Percentiles rank a stretch among this genome's conserved stretches.
These are phyloP conservation scores for Moringa oleifera DNA, from an alignment of 345 rosid species.

Conservation along the genomic window DNA sequence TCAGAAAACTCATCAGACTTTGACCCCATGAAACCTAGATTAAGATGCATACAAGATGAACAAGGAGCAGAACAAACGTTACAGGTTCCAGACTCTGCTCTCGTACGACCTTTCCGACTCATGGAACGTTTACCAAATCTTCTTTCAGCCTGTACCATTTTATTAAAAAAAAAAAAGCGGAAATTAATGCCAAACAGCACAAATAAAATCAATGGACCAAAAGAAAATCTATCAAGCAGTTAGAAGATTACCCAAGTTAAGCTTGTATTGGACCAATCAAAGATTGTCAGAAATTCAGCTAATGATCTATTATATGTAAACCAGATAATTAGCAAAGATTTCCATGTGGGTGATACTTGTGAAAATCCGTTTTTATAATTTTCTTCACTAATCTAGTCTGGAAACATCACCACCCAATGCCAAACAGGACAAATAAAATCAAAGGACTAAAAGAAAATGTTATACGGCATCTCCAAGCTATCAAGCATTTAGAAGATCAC, in stretches of 20 bases:
- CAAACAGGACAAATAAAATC: neutral
- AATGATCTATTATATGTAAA: too few relatives aligned
- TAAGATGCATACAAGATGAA: conserved; percentile 76
- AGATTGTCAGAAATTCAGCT: too few relatives aligned
- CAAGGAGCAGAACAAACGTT: conserved; percentile 79
- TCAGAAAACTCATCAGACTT: conserved; percentile 59
- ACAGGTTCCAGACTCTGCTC: conserved; percentile 72
- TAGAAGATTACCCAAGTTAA: too few relatives aligned
- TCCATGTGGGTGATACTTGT: too few relatives aligned
- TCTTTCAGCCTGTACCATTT: conserved; percentile 30
- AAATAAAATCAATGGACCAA: neutral
- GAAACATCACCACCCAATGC: too few relatives aligned
- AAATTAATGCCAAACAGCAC: neutral
- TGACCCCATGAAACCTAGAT: conserved; percentile 39
- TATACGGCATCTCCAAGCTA: neutral
- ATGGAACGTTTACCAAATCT: conserved; percentile 32
- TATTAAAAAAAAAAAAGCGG: conserved; percentile 24
- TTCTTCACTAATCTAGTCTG: too few relatives aligned
- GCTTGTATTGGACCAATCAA: too few relatives aligned
- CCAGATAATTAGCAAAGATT: too few relatives aligned
- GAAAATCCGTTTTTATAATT: too few relatives aligned
- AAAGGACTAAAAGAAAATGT: neutral
- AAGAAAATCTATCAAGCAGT: too few relatives aligned
- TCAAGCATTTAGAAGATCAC: neutral
- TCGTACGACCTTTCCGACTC: conserved; percentile 37